Base-by-base conservation (phyloP, 2,329 filamentous ascomycete species). In the Zasmidium citrigriseum region DNA sequence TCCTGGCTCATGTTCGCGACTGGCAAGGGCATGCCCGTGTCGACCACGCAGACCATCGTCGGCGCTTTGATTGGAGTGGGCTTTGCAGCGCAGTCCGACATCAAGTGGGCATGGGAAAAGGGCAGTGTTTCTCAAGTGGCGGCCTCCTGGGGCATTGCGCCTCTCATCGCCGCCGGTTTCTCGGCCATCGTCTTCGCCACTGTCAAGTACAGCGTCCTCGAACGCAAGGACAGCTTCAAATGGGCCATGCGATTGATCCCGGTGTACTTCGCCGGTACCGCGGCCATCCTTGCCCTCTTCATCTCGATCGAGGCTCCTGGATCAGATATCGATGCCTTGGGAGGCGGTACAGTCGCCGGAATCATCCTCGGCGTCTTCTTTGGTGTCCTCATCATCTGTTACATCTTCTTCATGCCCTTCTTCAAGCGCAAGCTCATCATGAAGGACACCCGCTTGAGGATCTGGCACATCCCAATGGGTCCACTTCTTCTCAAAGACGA, bases 81-180 rank as follows among this genome's bases (percentile, higher is more conserved):
- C 10, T 57, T 66, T 14, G 64, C 61, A 5, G 55, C 71, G 9
- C 61, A 70, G 49, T 63, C 71, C 7, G 34, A 47, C 10, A 63
- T 75, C 64, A 67, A 64, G 52, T 75, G 73, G 73, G 67, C 47
- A 14, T 78, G 77, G 76, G 60, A 62, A 3, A 61, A 60, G 0
- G 76, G 76, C n/a, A 75, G 83, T 66, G 83, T 87, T 4, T 79
- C 83, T 14, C 82, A 84, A 64, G 84, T 88, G n/a, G 85, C 86
- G 65, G 78, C 85, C 11, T 74, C 78, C 1, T 75, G 69, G 54
- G 76, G 59, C 0, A 79, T 82, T 60, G 76, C 77, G 2, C 79
- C 79, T 9, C 38, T 79, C 50, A 74, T 82, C 61, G 75, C 80
- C 2, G 76, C 67, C 45, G 75, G 59, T 1, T 79, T 82, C 62